Conservation (phyloP, 768 basidiomycete species). For the Suillus bovinus region DNA sequence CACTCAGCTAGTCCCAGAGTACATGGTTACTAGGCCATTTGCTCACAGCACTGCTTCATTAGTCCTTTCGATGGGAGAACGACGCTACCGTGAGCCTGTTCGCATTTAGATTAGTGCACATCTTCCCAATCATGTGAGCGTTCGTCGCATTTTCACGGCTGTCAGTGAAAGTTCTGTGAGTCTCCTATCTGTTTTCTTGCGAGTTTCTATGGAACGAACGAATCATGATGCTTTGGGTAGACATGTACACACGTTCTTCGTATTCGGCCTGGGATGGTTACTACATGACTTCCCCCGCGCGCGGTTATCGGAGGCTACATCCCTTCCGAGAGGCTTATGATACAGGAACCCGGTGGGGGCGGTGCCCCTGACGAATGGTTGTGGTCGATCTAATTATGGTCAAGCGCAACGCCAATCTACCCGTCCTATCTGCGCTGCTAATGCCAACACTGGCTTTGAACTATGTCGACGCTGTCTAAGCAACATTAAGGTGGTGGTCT, state of each 20-base stretch:
- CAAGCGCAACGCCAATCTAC: neutral
- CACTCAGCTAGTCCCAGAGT: constrained; percentile 9
- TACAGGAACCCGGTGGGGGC: neutral
- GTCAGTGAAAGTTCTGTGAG: neutral
- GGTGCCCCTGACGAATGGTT: neutral
- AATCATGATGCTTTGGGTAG: neutral
- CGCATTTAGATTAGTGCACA: constrained; percentile 9
- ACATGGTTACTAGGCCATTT: constrained; percentile 8
- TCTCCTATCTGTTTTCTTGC: neutral
- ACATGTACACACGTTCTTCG: neutral
- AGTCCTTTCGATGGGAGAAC: constrained; percentile 13
- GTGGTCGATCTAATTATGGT: neutral
- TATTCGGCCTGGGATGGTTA: constrained; percentile 1
- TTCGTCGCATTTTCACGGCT: neutral
- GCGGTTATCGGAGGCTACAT: neutral
- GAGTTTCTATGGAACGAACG: constrained; percentile 7
- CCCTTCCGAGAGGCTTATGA: neutral
- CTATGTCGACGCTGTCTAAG: neutral
- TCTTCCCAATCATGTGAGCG: constrained; percentile 15
- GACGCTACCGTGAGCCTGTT: constrained; percentile 5
- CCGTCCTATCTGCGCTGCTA: neutral
- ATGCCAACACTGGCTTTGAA: neutral
- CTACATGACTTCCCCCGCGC: neutral
- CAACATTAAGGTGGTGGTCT: neutral
- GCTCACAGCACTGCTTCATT: constrained; percentile 14